These are phyloP conservation scores for Diaporthe ampelina DNA, from an alignment of 2,329 filamentous ascomycete species.

Conservation along the genomic window DNA sequence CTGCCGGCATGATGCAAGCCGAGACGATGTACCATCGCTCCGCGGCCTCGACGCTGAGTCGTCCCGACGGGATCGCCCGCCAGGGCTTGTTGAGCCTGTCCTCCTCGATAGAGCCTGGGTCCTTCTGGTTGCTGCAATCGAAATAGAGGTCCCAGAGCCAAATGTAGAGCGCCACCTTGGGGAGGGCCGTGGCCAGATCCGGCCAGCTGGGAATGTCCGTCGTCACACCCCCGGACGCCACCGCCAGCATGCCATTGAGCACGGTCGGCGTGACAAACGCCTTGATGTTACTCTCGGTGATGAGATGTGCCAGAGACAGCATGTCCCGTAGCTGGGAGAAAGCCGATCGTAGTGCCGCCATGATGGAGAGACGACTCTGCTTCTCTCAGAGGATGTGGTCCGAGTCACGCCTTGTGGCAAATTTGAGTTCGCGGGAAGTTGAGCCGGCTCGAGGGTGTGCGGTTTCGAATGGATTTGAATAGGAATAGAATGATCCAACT, in stretches of 20 bases:
- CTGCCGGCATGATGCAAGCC: constrained; percentile 45
- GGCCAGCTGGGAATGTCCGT: constrained; percentile 27
- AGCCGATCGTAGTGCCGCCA: constrained; percentile 3
- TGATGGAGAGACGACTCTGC: neutral
- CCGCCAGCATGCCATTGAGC: constrained; percentile 40
- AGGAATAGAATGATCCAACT: neutral
- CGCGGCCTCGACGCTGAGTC: constrained; percentile 47
- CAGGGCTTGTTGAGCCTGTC: constrained; percentile 42
- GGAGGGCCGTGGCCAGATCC: neutral
- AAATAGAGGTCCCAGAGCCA: constrained; percentile 34
- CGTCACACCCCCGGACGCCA: constrained; percentile 38
- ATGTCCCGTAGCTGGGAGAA: constrained; percentile 17
- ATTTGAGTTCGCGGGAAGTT: neutral
- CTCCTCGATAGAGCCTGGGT: constrained; percentile 37
- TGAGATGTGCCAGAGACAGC: constrained; percentile 38
- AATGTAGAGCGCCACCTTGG: constrained; percentile 1
- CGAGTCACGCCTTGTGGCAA: neutral
- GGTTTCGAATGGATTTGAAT: neutral
- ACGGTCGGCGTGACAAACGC: constrained; percentile 39
- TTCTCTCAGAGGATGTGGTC: neutral
- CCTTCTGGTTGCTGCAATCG: constrained; percentile 37
- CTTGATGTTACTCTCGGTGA: constrained; percentile 41
- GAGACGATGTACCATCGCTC: constrained; percentile 25
- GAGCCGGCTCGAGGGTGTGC: neutral
- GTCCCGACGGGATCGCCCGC: constrained; percentile 44